phyloP scores from a whole-genome alignment of 2,329 filamentous ascomycete genomes.

The Penicillium vulpinum region DNA sequence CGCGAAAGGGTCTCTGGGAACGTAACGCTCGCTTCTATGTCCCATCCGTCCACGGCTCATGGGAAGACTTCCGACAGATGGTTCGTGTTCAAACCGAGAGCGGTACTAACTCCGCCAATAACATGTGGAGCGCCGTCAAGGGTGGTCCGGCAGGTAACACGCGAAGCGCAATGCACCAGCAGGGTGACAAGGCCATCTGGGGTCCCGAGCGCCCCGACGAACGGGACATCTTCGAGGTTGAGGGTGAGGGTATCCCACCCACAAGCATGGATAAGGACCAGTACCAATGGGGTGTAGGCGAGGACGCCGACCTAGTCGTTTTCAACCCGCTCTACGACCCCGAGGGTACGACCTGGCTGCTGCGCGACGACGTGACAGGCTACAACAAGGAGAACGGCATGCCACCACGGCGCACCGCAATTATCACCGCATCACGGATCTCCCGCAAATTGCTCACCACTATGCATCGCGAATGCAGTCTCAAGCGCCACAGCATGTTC shows the following conservation, averaged over 20 bases:
- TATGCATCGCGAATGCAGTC: constrained; percentile 88
- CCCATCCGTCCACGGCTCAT: constrained; percentile 71
- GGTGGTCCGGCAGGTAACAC: constrained; percentile 22
- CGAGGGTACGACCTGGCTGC: constrained; percentile 79
- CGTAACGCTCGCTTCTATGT: constrained; percentile 76
- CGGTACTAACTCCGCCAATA: constrained; percentile 64
- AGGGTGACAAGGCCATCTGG: constrained; percentile 71
- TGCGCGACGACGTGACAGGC: constrained; percentile 79
- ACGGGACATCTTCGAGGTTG: constrained; percentile 69
- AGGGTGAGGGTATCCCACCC: constrained; percentile 72
- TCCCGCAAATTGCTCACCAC: constrained; percentile 74
- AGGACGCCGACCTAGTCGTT: constrained; percentile 88
- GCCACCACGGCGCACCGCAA: constrained; percentile 74
- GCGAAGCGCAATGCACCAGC: constrained; percentile 32
- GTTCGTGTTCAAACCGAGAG: constrained; percentile 73
- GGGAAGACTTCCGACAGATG: constrained; percentile 79
- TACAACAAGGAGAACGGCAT: constrained; percentile 66
- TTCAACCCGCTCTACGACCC: constrained; percentile 92
- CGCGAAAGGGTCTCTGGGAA: constrained; percentile 79
- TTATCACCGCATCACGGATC: constrained; percentile 85
- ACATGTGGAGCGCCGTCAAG: constrained; percentile 62
- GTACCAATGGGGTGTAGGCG: constrained; percentile 82
- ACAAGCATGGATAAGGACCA: constrained; percentile 74
- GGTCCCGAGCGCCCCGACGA: constrained; percentile 71
- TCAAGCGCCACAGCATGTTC: constrained; percentile 86